Evolutionary conservation across 441 rosid genomes (phyloP), one percentile per base, ranked within the genome.

Genomic region (Bruguiera hainesii): DNA sequence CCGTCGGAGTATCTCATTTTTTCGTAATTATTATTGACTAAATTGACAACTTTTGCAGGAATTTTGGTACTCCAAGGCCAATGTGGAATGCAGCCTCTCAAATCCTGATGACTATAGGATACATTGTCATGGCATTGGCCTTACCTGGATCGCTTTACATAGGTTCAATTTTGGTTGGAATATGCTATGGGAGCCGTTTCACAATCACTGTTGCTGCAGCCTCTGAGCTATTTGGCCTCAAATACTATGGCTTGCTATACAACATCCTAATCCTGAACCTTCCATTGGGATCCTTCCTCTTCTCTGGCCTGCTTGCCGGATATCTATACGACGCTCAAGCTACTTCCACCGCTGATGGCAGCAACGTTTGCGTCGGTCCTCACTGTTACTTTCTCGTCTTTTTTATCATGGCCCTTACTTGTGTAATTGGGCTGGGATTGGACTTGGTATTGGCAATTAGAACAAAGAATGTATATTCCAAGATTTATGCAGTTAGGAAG

Each of bases 261-360:
- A 89, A 89, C 71, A 68, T 87, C 31, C 79, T 87, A 20, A 78
- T 87, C 56, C 90, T 89, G 49, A 89, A 84, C 69, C 85, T 89
- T 39, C 89, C 96, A 2, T 78, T 89, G 2, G 96, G 96, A 28
- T 89, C 96, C 46, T 85, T 85, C 80, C 88, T 87, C 65, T 89
- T 89, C 74, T 89, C 96, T 0, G 89, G 96, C 65, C 70, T 89
- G 50, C 91, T 89, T 7, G 88, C 93, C 0, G 91, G 91, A 48
- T 78, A 79, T 11, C 75, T 87, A n/a, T 89, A 87, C 16, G 93
- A 87, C 2, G 84, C 85, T 3, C 71, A 87, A 74, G 96, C 93
- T 1, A 80, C 79, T 1, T 68, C 71, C 0, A 78, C 83, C 11
- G 73, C 85, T 7, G 78, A 74, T 9, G 93, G 92, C 0, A 82